These are phyloP conservation scores for Alternaria brassicicola DNA, from an alignment of 2,329 filamentous ascomycete species.

Conservation along the genomic window DNA sequence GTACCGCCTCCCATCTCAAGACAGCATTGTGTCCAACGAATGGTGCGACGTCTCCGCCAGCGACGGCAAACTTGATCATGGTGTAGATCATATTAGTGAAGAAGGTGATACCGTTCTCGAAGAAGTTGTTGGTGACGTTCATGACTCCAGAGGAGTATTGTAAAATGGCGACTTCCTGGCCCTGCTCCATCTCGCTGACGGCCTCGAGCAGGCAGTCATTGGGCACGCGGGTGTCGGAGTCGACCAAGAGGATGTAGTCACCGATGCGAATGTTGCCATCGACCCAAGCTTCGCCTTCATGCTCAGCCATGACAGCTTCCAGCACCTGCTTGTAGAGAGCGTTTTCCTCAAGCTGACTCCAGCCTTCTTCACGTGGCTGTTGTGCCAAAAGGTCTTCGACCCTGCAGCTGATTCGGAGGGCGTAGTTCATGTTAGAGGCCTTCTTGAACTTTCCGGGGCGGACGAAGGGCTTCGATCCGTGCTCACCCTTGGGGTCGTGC, in stretches of 20 bases:
- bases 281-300: conserved; percentile 73
- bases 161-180: conserved; percentile 77
- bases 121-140: conserved; percentile 74
- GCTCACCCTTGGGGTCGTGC: conserved; percentile 41
- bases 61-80: conserved; percentile 72
- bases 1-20: conserved; percentile 70
- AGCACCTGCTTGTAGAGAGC: conserved; percentile 50
- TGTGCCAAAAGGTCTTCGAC: conserved; percentile 64
- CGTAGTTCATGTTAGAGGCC: conserved; percentile 78
- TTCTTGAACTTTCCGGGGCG: conserved; percentile 49
- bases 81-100: conserved; percentile 81
- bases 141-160: conserved; percentile 74
- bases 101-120: conserved; percentile 78
- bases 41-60: conserved; percentile 73
- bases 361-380: conserved; percentile 28
- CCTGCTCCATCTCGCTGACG: conserved; percentile 81
- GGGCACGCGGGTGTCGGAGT: conserved; percentile 54
- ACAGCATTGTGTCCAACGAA: conserved; percentile 82
- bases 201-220: conserved; percentile 78
- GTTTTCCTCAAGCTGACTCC: conserved; percentile 45
- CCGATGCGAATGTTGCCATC: conserved; percentile 86
- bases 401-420: conserved; percentile 64
- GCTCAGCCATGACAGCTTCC: conserved; percentile 66
- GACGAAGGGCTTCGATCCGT: conserved; percentile 27
- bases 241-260: conserved; percentile 77